These are phyloP conservation scores for Scalesia atractyloides DNA, from an alignment of 129 eudicot species.

Conservation along the genomic window DNA sequence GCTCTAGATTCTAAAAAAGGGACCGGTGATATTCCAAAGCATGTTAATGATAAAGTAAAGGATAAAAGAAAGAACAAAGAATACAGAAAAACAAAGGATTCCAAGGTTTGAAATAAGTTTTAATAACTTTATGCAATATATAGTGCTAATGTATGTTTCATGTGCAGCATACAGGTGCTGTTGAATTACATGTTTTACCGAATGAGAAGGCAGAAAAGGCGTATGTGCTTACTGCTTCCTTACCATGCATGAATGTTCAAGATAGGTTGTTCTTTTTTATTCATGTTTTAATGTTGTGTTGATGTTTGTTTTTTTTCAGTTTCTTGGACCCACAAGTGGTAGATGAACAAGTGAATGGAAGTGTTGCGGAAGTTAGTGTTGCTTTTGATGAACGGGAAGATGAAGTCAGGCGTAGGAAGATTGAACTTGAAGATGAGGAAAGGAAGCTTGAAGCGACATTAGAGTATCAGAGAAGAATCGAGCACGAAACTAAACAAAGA, in stretches of 20 bases:
- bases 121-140: not conserved
- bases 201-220: conserved; percentile 42
- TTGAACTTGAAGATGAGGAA: conserved; percentile 96
- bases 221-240: conserved; percentile 34
- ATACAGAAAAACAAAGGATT: conserved; percentile 65
- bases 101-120: conserved; percentile 51
- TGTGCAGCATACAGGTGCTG: conserved; percentile 52
- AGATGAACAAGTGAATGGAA: conserved; percentile 47
- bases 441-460: conserved; percentile 96
- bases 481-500: conserved; percentile 88
- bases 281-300: not conserved
- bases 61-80: conserved; percentile 84
- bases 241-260: conserved; percentile 13
- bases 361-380: conserved; percentile 36
- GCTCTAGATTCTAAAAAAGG: conserved; percentile 75
- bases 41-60: conserved; percentile 68
- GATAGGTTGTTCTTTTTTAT: not conserved
- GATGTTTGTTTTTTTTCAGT: conserved; percentile 36
- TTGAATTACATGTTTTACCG: conserved; percentile 36
- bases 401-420: conserved; percentile 56
- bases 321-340: conserved; percentile 35
- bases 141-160: not conserved
- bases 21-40: conserved; percentile 51
- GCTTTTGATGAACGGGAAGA: conserved; percentile 50
- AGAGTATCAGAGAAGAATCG: conserved; percentile 87